phyloP scores from a whole-genome alignment of 2,329 filamentous ascomycete genomes.

The Diaporthe batatas region DNA sequence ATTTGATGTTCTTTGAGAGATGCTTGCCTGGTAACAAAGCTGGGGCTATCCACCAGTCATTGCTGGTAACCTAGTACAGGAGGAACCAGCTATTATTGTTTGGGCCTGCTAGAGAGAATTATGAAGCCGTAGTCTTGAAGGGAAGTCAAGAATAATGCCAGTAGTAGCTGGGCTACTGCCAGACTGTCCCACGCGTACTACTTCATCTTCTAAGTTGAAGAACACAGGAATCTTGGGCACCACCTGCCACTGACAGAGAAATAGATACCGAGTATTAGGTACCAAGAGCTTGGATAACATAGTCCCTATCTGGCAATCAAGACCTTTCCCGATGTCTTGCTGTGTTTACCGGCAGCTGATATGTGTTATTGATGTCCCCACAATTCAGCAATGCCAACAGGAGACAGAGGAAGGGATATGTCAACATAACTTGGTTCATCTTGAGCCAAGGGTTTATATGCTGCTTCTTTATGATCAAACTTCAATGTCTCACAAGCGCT shows the following conservation, averaged over 20 bases:
- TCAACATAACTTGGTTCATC: not conserved
- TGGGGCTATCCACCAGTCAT: not conserved
- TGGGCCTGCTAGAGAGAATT: not conserved
- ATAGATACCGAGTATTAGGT: not conserved
- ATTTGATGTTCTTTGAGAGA: constrained; percentile 3
- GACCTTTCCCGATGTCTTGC: not conserved
- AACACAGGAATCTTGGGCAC: no score
- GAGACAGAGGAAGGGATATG: not conserved
- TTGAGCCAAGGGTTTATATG: not conserved
- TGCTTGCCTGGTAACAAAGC: constrained; percentile 3
- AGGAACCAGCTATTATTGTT: not conserved
- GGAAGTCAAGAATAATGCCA: not conserved
- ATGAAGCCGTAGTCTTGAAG: not conserved
- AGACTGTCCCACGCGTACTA: not conserved
- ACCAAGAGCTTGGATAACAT: not conserved
- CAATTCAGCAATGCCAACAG: not conserved
- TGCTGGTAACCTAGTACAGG: not conserved
- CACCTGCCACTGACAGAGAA: not conserved
- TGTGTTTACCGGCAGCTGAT: not conserved
- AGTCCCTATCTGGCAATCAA: not conserved
- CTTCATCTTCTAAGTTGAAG: not conserved
- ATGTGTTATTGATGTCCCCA: not conserved
- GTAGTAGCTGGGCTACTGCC: not conserved
- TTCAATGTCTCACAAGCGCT: not conserved
- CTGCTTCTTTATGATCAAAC: not conserved